Base-by-base conservation (phyloP, 1,139 yeast species). In the Debaryomycetaceae sp. region DNA sequence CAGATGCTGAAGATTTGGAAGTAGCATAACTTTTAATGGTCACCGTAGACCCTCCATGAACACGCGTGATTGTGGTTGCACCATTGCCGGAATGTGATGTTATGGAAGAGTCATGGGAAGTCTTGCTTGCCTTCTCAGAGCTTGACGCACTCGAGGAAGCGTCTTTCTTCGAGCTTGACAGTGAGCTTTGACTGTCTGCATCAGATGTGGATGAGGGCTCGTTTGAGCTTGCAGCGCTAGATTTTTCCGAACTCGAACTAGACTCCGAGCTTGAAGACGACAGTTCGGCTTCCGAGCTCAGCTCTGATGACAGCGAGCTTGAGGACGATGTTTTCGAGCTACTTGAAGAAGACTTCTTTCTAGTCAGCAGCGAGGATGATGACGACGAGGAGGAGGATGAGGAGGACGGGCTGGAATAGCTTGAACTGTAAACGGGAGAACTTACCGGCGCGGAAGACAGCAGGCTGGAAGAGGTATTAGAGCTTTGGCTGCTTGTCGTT, bases 21-120 rank as follows among this genome's bases (percentile, higher is more conserved):
- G 65, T 35, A 7, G 73, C 58, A 1, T 76, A 70, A 39, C 56
- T 55, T 13, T 76, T 70, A 14, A 71, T 71, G 14, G 69, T 47
- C 2, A 71, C 58, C 2, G 75, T 69, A 24, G 42, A 53, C 7
- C 77, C 76, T 40, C 61, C 59, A 38, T 60, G 61, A 2, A 61
- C 67, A 2, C 73, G 65, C 8, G 56, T 53, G 42, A 52, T 56
- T 1, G 71, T 65, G 14, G 70, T 63, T 6, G 49, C 19, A 8
- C 8, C 32, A 30, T 13, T 30, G n/a, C 17, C 17, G 7, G 32
- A 9, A 16, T 8, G 9, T 3, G 32, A 30, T 3, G 17, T 30
- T 30, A 16, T 30, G 4, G 32, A 30, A 8, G 32, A 24, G n/a
- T 24, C 29, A n/a, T n/a, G n/a, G n/a, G n/a, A n/a, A n/a, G n/a